Percentiles rank a stretch among this genome's conserved stretches.
Conservation (phyloP, 1,284 basidiomycete genomes). For the Fistulinella staudtii region DNA sequence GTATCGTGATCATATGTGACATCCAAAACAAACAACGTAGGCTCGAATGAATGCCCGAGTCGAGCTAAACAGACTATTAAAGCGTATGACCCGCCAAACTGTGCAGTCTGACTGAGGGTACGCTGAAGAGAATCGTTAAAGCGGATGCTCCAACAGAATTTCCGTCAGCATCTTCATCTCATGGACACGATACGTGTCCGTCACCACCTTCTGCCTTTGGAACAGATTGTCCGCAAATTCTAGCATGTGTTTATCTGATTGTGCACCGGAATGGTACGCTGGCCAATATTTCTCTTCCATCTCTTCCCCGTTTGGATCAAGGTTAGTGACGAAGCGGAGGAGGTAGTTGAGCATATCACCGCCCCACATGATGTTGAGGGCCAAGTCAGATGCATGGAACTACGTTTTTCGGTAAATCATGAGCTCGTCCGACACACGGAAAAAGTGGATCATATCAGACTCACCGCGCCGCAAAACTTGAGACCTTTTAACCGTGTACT, state of each 20-base stretch:
- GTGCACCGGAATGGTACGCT: constrained; percentile 33
- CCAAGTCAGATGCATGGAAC: constrained; percentile 40
- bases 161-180: no score
- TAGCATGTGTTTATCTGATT: constrained; percentile 37
- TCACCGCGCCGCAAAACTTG: background rate
- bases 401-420: background rate
- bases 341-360: constrained; percentile 29
- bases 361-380: background rate
- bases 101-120: no score
- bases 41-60: no score
- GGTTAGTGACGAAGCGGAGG: constrained; percentile 40
- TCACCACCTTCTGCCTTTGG: background rate
- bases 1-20: no score
- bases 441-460: background rate
- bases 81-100: no score
- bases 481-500: background rate
- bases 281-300: constrained; percentile 44
- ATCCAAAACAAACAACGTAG: no score
- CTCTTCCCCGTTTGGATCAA: constrained; percentile 45
- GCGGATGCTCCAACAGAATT: no score
- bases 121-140: no score
- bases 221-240: constrained; percentile 35
- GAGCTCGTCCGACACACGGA: no score
- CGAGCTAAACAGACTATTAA: no score
- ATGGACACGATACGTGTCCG: background rate